Evolutionary conservation across 2,329 filamentous ascomycete genomes (phyloP), one percentile per base, ranked within the genome.

Genomic region (Lecanosticta acicola): DNA sequence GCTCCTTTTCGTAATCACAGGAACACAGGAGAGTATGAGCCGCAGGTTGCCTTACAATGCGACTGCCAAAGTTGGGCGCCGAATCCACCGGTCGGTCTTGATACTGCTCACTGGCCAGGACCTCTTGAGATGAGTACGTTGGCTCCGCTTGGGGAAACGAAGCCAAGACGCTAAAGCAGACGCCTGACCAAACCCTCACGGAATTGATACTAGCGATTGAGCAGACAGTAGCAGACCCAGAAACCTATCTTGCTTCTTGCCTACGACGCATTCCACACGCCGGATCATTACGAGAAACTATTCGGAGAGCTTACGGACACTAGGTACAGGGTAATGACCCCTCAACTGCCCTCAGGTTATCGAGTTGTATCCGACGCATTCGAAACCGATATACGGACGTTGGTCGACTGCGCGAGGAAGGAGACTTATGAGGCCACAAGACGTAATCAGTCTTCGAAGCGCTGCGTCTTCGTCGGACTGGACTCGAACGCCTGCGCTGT

Each of bases 191-290:
- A 41, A 32, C 24, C 21, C 32, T 18, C 32, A 41, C 24, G 24
- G 39, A n/a, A 21, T 41, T 13, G 39, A 41, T 13, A 16, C n/a
- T 24, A 29, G 13, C 39, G 18, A 14, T 29, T 41, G 18, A 14
- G 19, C 14, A 41, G n/a, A 21, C 32, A 19, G 19, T 4, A 21
- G 18, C n/a, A 13, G 17, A 13, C 19, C 4, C 20, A 19, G n/a
- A 32, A 21, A 32, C 39, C 39, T 9, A 41, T 24, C 3, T 26
- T 41, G 10, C 8, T 41, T 11, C 14, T 41, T 4, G 20, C 18
- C 14, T 24, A 41, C 39, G 39, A 41, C 24, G 39, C 39, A 13
- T 41, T 41, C 18, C 39, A 41, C 24, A 18, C 39, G 32, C 39
- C 39, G 4, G 21, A 14, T 10, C 39, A 41, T 18, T 32, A 35